A percentile compares a stretch with the other conserved stretches of the same genome.
Conservation (phyloP, 768 basidiomycete species). For the Phaeotremella fagi region DNA sequence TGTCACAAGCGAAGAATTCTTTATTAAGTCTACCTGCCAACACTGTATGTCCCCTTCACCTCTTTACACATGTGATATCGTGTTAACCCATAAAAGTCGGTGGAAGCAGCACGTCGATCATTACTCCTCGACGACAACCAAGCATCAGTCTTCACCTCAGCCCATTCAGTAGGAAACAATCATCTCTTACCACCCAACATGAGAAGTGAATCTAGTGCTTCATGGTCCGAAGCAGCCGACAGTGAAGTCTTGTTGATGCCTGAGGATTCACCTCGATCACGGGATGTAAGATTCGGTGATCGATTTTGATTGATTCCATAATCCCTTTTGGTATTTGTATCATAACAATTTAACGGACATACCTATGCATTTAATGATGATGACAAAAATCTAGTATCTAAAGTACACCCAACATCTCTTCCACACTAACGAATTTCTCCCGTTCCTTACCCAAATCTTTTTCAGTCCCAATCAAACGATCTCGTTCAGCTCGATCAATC, state of each 20-base stretch:
- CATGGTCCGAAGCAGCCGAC: constrained; percentile 27
- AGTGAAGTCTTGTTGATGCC: constrained; percentile 32
- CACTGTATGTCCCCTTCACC: constrained; percentile 20
- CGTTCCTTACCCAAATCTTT: constrained; percentile 55
- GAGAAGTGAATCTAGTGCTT: constrained; percentile 18
- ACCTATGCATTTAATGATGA: too few relatives aligned
- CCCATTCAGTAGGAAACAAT: not conserved
- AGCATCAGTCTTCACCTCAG: constrained; percentile 8
- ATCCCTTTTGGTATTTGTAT: not conserved
- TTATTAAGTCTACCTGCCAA: constrained; percentile 29
- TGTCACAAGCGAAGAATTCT: constrained; percentile 43
- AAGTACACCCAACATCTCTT: constrained; percentile 49
- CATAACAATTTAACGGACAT: not conserved
- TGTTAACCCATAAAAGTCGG: constrained; percentile 7
- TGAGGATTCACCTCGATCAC: too few relatives aligned
- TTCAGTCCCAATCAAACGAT: constrained; percentile 28
- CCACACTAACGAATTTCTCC: constrained; percentile 50
- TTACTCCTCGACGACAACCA: constrained; percentile 22
- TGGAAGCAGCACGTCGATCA: constrained; percentile 26
- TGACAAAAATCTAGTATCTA: not conserved
- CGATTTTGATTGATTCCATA: not conserved
- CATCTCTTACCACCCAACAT: constrained; percentile 38
- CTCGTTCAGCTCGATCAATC: constrained; percentile 67
- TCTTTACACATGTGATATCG: not conserved
- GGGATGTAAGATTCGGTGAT: not conserved